phyloP scores from a whole-genome alignment of 768 basidiomycete species.

The Panus rudis region DNA sequence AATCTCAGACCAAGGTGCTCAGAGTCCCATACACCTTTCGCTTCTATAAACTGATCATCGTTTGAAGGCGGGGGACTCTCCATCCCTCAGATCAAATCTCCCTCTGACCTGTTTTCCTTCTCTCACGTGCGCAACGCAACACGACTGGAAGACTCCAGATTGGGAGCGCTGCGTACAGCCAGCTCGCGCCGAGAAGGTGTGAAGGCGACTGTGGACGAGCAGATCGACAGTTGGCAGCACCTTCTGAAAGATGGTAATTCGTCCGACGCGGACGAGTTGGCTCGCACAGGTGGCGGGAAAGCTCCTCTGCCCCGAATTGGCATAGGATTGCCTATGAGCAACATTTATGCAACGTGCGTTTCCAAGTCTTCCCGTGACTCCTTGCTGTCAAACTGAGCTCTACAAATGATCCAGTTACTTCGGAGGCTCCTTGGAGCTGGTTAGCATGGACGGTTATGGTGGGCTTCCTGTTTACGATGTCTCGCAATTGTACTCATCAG shows the following conservation, averaged over 20 bases:
- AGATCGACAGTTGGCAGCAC: conserved; percentile 47
- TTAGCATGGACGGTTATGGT: conserved; percentile 84
- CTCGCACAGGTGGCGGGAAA: too few species aligned
- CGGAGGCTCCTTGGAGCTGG: conserved; percentile 71
- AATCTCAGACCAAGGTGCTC: conserved; percentile 82
- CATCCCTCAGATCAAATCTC: conserved; percentile 44
- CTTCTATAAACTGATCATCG: background rate
- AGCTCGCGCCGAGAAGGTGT: conserved; percentile 57
- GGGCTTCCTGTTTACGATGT: conserved; percentile 19
- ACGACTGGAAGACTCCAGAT: conserved; percentile 56
- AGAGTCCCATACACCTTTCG: background rate
- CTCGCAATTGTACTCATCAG: background rate
- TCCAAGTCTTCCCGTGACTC: background rate
- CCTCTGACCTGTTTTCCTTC: conserved; percentile 84
- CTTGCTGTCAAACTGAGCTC: conserved; percentile 1
- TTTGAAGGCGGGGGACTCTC: conserved; percentile 64
- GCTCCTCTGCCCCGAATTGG: conserved; percentile 62
- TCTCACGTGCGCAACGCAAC: conserved; percentile 76
- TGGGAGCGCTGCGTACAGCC: conserved; percentile 61
- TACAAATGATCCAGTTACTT: conserved; percentile 50
- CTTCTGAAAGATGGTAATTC: conserved; percentile 15
- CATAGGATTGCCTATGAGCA: conserved; percentile 83
- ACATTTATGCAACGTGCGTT: conserved; percentile 73
- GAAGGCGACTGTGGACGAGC: conserved; percentile 75
- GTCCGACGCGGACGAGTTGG: conserved; percentile 15